phyloP scores from a whole-genome alignment of 495 filamentous ascomycete genomes.

The Xylaria intraflava region DNA sequence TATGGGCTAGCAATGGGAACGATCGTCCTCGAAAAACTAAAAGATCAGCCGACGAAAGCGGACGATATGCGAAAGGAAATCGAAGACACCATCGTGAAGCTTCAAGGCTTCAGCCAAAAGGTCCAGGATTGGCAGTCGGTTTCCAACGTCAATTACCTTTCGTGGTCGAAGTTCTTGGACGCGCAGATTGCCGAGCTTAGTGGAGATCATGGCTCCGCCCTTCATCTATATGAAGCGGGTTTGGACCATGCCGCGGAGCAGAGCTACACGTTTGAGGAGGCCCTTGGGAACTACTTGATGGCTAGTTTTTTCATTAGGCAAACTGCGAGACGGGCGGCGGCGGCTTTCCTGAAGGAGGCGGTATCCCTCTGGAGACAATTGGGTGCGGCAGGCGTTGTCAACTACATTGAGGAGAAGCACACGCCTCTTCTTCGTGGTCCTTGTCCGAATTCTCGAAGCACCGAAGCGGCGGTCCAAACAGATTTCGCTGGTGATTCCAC shows the following conservation, averaged over 20 bases:
- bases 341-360: conserved; percentile 63
- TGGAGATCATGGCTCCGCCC: conserved; percentile 53
- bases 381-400: conserved; percentile 67
- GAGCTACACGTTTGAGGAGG: conserved; percentile 73
- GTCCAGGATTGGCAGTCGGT: conserved; percentile 62
- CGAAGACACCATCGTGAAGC: conserved; percentile 48
- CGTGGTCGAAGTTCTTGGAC: conserved; percentile 68
- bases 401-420: conserved; percentile 62
- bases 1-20: conserved; percentile 65
- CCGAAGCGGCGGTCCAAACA: conserved; percentile 72
- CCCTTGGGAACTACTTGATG: conserved; percentile 68
- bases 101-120: conserved; percentile 49
- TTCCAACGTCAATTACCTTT: conserved; percentile 71
- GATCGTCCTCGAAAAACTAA: conserved; percentile 53
- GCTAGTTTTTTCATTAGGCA: conserved; percentile 68
- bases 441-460: conserved; percentile 49
- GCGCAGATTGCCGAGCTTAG: conserved; percentile 64
- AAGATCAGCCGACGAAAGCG: conserved; percentile 43
- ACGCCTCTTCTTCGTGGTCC: conserved; percentile 64
- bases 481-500: conserved; percentile 56
- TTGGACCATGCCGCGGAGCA: conserved; percentile 76
- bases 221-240: conserved; percentile 65
- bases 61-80: conserved; percentile 46
- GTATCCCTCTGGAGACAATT: conserved; percentile 67
- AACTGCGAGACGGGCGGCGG: conserved; percentile 65